Evolutionary conservation across 495 filamentous ascomycete species (phyloP), one percentile per base, ranked within the genome.

Genomic region (Aspergillus wentii): DNA sequence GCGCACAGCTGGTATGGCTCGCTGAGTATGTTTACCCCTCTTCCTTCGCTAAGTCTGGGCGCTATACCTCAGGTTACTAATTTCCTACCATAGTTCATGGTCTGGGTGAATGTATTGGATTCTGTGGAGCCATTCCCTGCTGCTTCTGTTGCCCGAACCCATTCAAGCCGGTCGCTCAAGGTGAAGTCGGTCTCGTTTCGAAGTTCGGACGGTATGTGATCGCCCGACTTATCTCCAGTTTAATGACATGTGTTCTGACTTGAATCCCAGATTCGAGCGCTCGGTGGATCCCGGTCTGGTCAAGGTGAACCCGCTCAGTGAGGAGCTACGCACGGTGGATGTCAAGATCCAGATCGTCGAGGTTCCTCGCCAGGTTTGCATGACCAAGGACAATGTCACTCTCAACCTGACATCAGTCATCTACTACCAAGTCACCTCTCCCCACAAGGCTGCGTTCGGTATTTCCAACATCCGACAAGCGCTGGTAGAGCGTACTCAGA

Each of bases 341-440:
- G 92, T 99, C 61, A 97, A 96, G 79, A 96, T 97, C 51, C 92
- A 99, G 67, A 94, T 96, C 50, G 89, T 89, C 59, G 88, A 99
- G 73, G 92, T 98, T 5, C 92, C 92, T 5, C 78, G 87, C 59
- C 92, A 99, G 67, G 78, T 90, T 51, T 97, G 91, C 76, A 99
- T 99, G 90, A 99, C 94, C 61, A 96, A 95, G 65, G 92, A 99
- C 70, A 97, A 97, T 51, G 92, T 97, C 41, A 94, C 83, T 17
- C 76, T 98, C 30, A 79, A 91, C 52, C 75, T 98, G 41, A 97
- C 88, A 22, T 91, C 85, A 18, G 92, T 99, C 46, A 99, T 99
- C 71, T 99, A 99, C 76, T 99, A 99, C 72, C 88, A 94, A 74
- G 87, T 99, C 56, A 82, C 78, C 36, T 87, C 86, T 6, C 92